These are phyloP conservation scores for Ascosphaera apis DNA, from an alignment of 2,329 filamentous ascomycete species.

Conservation along the genomic window DNA sequence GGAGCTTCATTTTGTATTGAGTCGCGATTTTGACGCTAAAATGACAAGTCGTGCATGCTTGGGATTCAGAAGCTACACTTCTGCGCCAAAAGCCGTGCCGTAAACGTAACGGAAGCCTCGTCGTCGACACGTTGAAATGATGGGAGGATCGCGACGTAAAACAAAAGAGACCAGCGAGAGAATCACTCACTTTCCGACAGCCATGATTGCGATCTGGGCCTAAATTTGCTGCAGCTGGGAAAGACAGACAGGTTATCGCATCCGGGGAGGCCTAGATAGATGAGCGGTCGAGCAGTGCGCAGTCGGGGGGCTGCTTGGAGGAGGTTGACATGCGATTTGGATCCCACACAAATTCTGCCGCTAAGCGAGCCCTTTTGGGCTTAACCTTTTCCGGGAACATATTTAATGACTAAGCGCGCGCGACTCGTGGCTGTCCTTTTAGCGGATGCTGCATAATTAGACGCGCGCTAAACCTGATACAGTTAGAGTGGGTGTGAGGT, in stretches of 20 bases:
- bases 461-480: no score
- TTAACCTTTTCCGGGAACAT: no score
- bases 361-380: conserved; percentile 22
- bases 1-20: neutral
- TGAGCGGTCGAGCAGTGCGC: conserved; percentile 16
- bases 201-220: conserved; percentile 44
- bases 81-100: neutral
- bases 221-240: conserved; percentile 18
- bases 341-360: conserved; percentile 23
- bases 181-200: conserved; percentile 50
- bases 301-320: conserved; percentile 13
- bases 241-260: conserved; percentile 22
- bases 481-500: no score
- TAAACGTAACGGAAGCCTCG: neutral
- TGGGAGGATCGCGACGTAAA: neutral
- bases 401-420: no score
- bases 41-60: no score
- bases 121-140: neutral
- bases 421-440: no score
- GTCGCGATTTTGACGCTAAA: neutral
- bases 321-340: conserved; percentile 16
- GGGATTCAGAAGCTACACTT: no score
- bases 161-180: neutral
- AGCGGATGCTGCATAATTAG: no score
- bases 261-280: conserved; percentile 15